Evolutionary conservation across 2,329 filamentous ascomycete species (phyloP).

Genomic region (Pseudogymnoascus sp.): DNA sequence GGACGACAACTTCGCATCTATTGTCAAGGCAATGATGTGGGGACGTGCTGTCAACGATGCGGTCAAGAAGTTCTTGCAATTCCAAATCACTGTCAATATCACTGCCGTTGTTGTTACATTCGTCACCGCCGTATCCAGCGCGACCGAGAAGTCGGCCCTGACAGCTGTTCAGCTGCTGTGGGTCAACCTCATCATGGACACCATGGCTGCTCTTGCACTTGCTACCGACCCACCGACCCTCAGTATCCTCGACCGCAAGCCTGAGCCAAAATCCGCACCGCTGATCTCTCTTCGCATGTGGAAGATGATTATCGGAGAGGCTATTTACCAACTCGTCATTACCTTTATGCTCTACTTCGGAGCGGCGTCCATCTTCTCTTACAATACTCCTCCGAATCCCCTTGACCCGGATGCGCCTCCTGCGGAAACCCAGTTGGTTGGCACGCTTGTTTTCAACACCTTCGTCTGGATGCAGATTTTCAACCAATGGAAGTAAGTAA

Average conservation of each 20-base stretch:
- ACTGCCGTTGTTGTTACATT: conserved; percentile 73
- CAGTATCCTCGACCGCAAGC: conserved; percentile 62
- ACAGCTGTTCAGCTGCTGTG: conserved; percentile 74
- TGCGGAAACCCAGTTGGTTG: conserved; percentile 33
- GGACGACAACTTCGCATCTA: conserved; percentile 55
- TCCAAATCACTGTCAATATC: conserved; percentile 67
- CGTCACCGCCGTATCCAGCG: conserved; percentile 61
- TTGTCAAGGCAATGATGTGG: conserved; percentile 55
- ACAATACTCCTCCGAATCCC: conserved; percentile 38
- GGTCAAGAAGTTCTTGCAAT: conserved; percentile 46
- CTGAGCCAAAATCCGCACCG: conserved; percentile 63
- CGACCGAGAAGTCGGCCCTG: conserved; percentile 56
- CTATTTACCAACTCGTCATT: conserved; percentile 73
- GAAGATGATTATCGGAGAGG: conserved; percentile 98
- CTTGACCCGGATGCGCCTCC: conserved; percentile 30
- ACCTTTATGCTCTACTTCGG: conserved; percentile 81
- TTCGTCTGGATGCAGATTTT: conserved; percentile 99
- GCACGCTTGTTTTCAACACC: conserved; percentile 89
- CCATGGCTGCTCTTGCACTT: conserved; percentile 68
- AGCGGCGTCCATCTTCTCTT: conserved; percentile 50
- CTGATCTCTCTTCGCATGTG: conserved; percentile 89
- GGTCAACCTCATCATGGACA: conserved; percentile 83
- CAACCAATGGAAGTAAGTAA: conserved; percentile 83
- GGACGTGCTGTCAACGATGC: conserved; percentile 49
- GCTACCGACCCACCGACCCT: conserved; percentile 65